phyloP scores from a whole-genome alignment of 192 early-diverging fungal species.

The Dispira parvispora region DNA sequence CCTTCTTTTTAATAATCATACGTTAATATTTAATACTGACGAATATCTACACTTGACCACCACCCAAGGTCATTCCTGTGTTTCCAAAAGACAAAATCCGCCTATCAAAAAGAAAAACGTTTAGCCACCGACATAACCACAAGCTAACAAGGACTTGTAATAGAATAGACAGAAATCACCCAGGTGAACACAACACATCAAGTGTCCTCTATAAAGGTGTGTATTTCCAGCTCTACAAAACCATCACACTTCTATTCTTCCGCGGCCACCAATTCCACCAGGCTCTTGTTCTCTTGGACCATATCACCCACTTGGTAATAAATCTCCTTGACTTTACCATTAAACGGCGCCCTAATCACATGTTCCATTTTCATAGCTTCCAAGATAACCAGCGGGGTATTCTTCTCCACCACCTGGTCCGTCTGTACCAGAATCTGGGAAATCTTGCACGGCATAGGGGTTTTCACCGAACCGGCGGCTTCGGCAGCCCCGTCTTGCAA shows the following conservation, averaged over 20 bases:
- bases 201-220: too few relatives aligned
- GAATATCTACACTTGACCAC: too few relatives aligned
- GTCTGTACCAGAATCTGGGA: conserved; percentile 58
- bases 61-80: too few relatives aligned
- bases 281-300: conserved; percentile 67
- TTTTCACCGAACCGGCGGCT: conserved; percentile 48
- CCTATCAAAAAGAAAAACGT: too few relatives aligned
- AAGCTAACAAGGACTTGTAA: too few relatives aligned
- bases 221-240: too few relatives aligned
- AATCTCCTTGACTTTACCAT: conserved; percentile 55
- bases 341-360: conserved; percentile 60
- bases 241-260: conserved; percentile 5
- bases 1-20: too few relatives aligned
- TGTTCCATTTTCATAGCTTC: conserved; percentile 99
- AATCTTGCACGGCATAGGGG: conserved; percentile 98
- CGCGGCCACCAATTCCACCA: conserved; percentile 54
- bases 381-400: conserved; percentile 61
- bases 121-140: too few relatives aligned
- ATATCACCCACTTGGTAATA: conserved; percentile 73
- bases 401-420: conserved; percentile 68
- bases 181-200: too few relatives aligned
- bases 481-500: conserved; percentile 25
- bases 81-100: too few relatives aligned
- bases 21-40: too few relatives aligned
- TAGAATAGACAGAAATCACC: too few relatives aligned